Base-by-base conservation (phyloP, 371 early-diverging fungal species). In the Dinochytrium kinnereticum region DNA sequence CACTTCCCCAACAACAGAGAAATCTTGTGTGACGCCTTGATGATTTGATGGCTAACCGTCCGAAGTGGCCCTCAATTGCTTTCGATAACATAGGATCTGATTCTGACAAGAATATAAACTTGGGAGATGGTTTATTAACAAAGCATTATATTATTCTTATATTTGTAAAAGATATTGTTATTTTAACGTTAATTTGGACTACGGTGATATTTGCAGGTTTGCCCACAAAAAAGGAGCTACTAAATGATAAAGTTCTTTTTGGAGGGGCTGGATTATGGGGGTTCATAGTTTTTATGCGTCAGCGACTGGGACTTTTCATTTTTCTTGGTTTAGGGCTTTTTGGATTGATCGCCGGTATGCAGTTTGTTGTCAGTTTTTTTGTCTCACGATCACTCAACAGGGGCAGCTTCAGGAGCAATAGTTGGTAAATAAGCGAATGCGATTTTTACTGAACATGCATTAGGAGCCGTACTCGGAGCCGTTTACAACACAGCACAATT, bases 401-500 rank as follows among this genome's bases (percentile, higher is more conserved):
- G 66, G 5, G 66, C 66, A 24, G 38, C 66, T 2, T 66, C 66
- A 2, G 66, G 66, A 3, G 66, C 66, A 5, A 44, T 66, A 15
- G 66, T 66, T 34, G 66, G 66, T 40, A 21, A 40, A 44, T 26
- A 15, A 34, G 15, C 3, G 13, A 64, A n/a, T n/a, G n/a, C n/a
- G n/a, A n/a, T n/a, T n/a, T n/a, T n/a, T n/a, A n/a, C n/a, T n/a
- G n/a, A n/a, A n/a, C n/a, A n/a, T n/a, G n/a, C n/a, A n/a, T 30
- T 65, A 37, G 76, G 76, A 19, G 68, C 51, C 50, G 59, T 72
- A 33, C 53, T 76, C 31, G 71, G 69, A 1, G 57, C 51, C 31
- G 55, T 71, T 10, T 76, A 76, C 68, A 61, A 71, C 34, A 55
- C 67, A 2, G 72, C 57, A 13, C 67, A 59, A 2, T 76, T 76